Evolutionary conservation across 2,329 filamentous ascomycete genomes (phyloP).

Genomic region (Dichotomopilus funicola): DNA sequence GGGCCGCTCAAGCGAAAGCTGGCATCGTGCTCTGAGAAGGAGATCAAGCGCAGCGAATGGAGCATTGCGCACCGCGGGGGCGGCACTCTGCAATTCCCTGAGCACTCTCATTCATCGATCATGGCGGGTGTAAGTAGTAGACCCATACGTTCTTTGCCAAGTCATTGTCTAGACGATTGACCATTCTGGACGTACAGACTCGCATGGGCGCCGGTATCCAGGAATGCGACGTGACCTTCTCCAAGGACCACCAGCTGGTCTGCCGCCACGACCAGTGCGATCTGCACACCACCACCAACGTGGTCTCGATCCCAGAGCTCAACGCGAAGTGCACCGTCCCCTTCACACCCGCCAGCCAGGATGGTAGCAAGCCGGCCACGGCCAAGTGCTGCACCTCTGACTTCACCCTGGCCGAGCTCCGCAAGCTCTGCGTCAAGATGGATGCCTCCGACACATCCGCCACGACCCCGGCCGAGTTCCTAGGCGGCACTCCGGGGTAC

Average conservation of each 20-base stretch:
- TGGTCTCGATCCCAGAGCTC: slow-evolving; percentile 54
- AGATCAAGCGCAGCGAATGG: slow-evolving; percentile 47
- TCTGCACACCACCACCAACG: slow-evolving; percentile 62
- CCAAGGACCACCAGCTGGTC: slow-evolving; percentile 57
- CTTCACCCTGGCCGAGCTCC: slow-evolving; percentile 61
- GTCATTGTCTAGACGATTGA: neutral
- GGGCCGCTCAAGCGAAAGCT: slow-evolving; percentile 54
- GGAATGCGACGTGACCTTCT: slow-evolving; percentile 64
- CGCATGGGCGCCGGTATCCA: slow-evolving; percentile 61
- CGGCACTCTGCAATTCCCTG: slow-evolving; percentile 56
- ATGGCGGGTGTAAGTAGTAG: slow-evolving; percentile 41
- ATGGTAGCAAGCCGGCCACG: slow-evolving; percentile 41
- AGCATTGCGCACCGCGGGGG: slow-evolving; percentile 58
- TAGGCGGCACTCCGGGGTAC: slow-evolving; percentile 53
- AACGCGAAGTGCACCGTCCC: slow-evolving; percentile 57
- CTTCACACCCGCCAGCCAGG: slow-evolving; percentile 48
- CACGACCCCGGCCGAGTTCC: slow-evolving; percentile 50
- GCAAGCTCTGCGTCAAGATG: slow-evolving; percentile 64
- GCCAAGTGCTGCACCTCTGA: slow-evolving; percentile 68
- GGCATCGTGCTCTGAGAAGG: slow-evolving; percentile 49
- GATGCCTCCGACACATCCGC: slow-evolving; percentile 56
- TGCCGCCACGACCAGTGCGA: slow-evolving; percentile 64
- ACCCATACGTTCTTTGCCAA: neutral
- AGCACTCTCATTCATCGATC: slow-evolving; percentile 55
- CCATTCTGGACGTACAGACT: slow-evolving; percentile 28